Base-by-base conservation (phyloP, 2,329 filamentous ascomycete genomes). In the Capronia americana region DNA sequence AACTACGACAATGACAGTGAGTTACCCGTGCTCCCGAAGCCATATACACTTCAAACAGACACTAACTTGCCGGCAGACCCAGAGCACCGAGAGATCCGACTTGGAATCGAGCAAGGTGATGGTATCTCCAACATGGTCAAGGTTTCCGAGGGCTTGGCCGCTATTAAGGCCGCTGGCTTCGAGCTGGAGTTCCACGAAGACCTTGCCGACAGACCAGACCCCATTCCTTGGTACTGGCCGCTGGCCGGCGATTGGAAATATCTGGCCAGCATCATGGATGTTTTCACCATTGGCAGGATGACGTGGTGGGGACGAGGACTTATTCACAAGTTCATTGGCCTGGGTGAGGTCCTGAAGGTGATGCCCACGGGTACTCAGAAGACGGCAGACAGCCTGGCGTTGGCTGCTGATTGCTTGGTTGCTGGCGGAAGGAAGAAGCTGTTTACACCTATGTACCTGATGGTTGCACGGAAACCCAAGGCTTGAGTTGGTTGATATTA, bases 401-500 rank as follows among this genome's bases (percentile, higher is more conserved):
- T 88, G 65, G 93, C 92, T 34, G 93, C 87, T 11, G 93, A 97
- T 79, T 91, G 88, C 74, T 83, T 98, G 59, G 93, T 97, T 24
- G 92, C 91, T 56, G 94, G 94, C 79, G 94, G 89, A 41, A 87
- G 88, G 78, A 85, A 93, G 82, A 91, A 96, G 79, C 86, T 98
- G n/a, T 98, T 98, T 82, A 98, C 94, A 1, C 94, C 94, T 64
- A 98, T 98, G 94, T 97, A 97, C 82, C 84, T 98, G 76, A 97
- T 97, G 92, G 87, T 97, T 66, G 94, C 88, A 68, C 88, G 92
- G 81, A 97, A 97, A 85, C 92, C 94, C 26, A 63, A 63, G 32
- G 64, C 58, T 57, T 69, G 61, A 65, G 44, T 20, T n/a, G 6
- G 34, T 57, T 63, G 38, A 8, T 44, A 1, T 44, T n/a, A 2